Conservation (phyloP, 116 monocot genomes). For the Iris pallida region DNA sequence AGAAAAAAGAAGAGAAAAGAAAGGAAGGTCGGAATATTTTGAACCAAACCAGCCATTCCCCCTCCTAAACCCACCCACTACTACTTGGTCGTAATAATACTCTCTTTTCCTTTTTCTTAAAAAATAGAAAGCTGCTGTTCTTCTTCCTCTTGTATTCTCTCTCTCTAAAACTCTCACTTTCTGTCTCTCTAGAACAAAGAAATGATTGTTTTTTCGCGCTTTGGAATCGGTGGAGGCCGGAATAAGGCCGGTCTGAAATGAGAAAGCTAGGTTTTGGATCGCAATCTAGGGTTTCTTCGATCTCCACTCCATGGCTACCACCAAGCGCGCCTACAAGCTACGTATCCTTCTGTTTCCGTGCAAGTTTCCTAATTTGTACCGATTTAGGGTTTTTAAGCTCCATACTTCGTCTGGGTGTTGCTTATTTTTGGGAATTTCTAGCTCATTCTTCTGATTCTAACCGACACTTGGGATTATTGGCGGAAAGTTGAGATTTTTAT, state of each 20-base stretch:
- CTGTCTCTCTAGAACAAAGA: too few relatives aligned
- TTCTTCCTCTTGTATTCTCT: too few relatives aligned
- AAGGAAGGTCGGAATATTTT: too few relatives aligned
- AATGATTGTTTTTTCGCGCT: too few relatives aligned
- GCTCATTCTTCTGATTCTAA: conserved; percentile 88
- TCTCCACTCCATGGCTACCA: conserved; percentile 37
- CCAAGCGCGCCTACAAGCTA: conserved; percentile 95
- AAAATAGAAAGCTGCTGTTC: too few relatives aligned
- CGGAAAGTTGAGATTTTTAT: background rate
- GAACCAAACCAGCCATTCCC: too few relatives aligned
- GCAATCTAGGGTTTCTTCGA: conserved; percentile 4
- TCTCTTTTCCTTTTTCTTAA: too few relatives aligned
- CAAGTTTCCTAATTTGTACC: background rate
- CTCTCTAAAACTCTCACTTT: too few relatives aligned
- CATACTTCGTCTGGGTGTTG: background rate
- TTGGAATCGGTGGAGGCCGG: conserved; percentile 34
- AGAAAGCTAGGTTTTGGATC: conserved; percentile 13
- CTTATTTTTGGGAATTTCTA: conserved; percentile 69
- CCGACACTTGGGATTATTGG: conserved; percentile 20
- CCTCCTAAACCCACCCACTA: too few relatives aligned
- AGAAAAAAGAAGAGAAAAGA: too few relatives aligned
- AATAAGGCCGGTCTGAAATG: conserved; percentile 36
- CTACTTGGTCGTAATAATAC: too few relatives aligned
- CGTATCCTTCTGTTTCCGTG: conserved; percentile 59
- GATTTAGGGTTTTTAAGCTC: background rate